Base-by-base conservation (phyloP, 2,329 filamentous ascomycete species). In the Nothophoma quercina region DNA sequence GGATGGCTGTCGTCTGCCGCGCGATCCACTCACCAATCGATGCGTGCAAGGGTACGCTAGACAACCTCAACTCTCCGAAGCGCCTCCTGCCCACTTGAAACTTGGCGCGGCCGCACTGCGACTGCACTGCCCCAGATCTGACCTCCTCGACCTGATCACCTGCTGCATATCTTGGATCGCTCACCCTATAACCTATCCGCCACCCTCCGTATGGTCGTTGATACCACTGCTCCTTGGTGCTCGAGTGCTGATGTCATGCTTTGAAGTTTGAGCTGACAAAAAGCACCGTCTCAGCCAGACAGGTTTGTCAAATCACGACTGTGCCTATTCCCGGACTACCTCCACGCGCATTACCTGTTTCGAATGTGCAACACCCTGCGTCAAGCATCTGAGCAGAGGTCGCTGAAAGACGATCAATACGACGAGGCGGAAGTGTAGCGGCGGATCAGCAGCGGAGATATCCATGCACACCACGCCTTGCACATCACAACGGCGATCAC, bases 21-120 rank as follows among this genome's bases (percentile, higher is more conserved):
- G 19, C 43, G 33, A 48, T 45, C 25, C 32, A 23, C 32, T 21
- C 38, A 30, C 50, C 41, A 50, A 51, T 58, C n/a, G 55, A 55
- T 55, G 42, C 40, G 41, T 48, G 51, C 48, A 48, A 54, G 55
- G 41, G 38, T 42, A 43, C 30, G 44, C 43, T 38, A 42, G 42
- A 46, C 49, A 42, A 6, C n/a, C 23, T 21, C 22, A 34, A 22
- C 25, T 12, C 28, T 30, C 28, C 18, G 35, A 32, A 41, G 36
- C 50, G 50, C 38, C 36, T 13, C 22, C 30, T 16, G 18, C 16
- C 19, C 25, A 28, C 9, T 26, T 35, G 42, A 52, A 42, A 46
- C 49, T 46, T 30, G 49, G 49, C 42, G 36, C 49, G 36, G 42
- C 2, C 49, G 29, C 25, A 45, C 18, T 41, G 15, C 16, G 8